Conservation (phyloP, 768 basidiomycete species). For the Inosperma sp. region DNA sequence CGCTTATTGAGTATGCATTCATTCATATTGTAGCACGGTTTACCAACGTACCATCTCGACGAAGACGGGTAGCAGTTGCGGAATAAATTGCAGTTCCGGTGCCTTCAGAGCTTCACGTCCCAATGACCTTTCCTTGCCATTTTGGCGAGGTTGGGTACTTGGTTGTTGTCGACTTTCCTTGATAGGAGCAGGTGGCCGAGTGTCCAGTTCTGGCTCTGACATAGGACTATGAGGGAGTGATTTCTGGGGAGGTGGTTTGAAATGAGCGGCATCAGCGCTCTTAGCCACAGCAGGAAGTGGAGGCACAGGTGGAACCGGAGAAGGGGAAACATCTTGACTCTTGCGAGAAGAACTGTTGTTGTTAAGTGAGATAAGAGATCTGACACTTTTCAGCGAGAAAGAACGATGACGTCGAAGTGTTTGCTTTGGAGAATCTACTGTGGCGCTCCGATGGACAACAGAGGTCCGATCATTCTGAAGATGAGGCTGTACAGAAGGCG, state of each 20-base stretch:
- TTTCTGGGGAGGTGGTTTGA: slow-evolving; percentile 29
- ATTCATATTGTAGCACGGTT: no score
- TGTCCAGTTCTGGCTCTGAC: not conserved
- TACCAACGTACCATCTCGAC: slow-evolving; percentile 76
- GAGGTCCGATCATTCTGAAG: not conserved
- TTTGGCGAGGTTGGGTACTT: not conserved
- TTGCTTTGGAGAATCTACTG: not conserved
- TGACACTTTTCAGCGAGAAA: slow-evolving; percentile 42
- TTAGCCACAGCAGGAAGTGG: slow-evolving; percentile 33
- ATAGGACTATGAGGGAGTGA: slow-evolving; percentile 38
- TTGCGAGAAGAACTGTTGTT: slow-evolving; percentile 21
- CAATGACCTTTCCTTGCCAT: not conserved
- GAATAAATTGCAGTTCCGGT: slow-evolving; percentile 74
- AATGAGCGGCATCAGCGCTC: slow-evolving; percentile 22
- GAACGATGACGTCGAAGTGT: slow-evolving; percentile 31
- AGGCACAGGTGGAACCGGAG: slow-evolving; percentile 41
- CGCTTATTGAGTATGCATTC: slow-evolving; percentile 4
- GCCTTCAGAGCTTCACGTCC: slow-evolving; percentile 50
- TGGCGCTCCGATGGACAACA: not conserved
- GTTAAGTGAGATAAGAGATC: slow-evolving; percentile 36
- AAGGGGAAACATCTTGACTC: slow-evolving; percentile 36
- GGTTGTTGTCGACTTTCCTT: no score
- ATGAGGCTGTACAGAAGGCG: not conserved
- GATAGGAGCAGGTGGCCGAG: no score
- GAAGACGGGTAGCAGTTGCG: slow-evolving; percentile 83